Evolutionary conservation across 2,329 filamentous ascomycete genomes (phyloP).

Genomic region (Exophiala xenobiotica): DNA sequence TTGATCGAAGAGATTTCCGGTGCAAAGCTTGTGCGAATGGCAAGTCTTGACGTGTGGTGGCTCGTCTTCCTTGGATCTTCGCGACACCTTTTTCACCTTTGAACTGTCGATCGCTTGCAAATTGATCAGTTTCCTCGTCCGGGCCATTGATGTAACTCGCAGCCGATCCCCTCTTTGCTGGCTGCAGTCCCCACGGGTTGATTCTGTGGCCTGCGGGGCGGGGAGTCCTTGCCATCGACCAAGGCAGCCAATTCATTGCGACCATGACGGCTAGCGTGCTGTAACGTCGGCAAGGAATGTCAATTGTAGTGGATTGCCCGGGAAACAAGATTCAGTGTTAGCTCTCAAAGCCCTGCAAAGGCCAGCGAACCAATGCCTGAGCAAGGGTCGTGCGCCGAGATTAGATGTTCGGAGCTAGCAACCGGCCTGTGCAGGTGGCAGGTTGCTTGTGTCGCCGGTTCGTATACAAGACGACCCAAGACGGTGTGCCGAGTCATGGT

Average conservation of each 20-base stretch:
- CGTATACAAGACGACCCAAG: slow-evolving; percentile 1
- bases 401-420: background rate
- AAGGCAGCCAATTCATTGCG: background rate
- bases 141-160: background rate
- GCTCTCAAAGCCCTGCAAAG: background rate
- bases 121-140: background rate
- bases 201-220: background rate
- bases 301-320: background rate
- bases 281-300: slow-evolving; percentile 6
- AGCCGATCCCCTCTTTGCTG: background rate
- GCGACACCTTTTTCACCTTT: no score
- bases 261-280: slow-evolving; percentile 1
- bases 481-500: background rate
- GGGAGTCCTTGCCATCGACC: background rate
- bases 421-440: background rate
- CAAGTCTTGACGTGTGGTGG: background rate
- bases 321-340: slow-evolving; percentile 1
- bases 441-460: background rate
- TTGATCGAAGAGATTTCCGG: background rate
- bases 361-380: background rate
- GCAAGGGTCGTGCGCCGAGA: slow-evolving; percentile 1
- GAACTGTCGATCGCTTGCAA: no score
- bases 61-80: background rate
- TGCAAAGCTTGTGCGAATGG: background rate
- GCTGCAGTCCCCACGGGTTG: background rate